phyloP scores from a whole-genome alignment of 805 yeast genomes.

The Candida qinlingensis region DNA sequence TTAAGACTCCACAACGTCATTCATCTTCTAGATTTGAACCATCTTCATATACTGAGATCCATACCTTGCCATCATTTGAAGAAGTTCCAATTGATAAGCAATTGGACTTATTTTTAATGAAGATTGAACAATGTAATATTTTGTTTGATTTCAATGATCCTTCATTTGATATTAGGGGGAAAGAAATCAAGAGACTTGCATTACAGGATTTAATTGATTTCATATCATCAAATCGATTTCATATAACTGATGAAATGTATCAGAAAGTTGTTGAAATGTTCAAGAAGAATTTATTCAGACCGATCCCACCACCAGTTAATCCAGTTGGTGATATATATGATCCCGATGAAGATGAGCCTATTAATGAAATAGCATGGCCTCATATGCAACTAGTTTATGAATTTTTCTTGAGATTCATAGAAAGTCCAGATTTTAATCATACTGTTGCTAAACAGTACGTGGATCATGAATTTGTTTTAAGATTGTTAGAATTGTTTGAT shows the following conservation, averaged over 20 bases:
- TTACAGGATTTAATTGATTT: conserved; percentile 87
- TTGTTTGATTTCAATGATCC: conserved; percentile 95
- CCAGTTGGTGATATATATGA: conserved; percentile 95
- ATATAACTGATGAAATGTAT: conserved; percentile 88
- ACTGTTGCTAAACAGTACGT: conserved; percentile 89
- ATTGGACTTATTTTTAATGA: conserved; percentile 73
- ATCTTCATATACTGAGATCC: conserved; percentile 56
- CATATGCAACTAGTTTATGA: conserved; percentile 97
- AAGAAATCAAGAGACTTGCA: conserved; percentile 84
- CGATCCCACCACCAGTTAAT: conserved; percentile 97
- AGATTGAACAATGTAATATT: conserved; percentile 90
- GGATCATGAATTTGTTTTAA: conserved; percentile 83
- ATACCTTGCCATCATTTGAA: conserved; percentile 77
- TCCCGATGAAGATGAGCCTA: conserved; percentile 99
- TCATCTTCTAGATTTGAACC: conserved; percentile 90
- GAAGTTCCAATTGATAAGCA: conserved; percentile 84
- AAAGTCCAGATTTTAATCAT: conserved; percentile 91
- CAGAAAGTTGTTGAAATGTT: conserved; percentile 86
- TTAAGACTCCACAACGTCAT: conserved; percentile 84
- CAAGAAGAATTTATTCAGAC: conserved; percentile 81
- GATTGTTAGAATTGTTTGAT: conserved; percentile 83
- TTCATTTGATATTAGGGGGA: conserved; percentile 84
- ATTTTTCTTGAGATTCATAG: conserved; percentile 86
- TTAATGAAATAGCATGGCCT: conserved; percentile 95
- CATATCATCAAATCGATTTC: conserved; percentile 74